Evolutionary conservation across 1,284 basidiomycete genomes (phyloP).

Genomic region (Schizophyllum amplum): DNA sequence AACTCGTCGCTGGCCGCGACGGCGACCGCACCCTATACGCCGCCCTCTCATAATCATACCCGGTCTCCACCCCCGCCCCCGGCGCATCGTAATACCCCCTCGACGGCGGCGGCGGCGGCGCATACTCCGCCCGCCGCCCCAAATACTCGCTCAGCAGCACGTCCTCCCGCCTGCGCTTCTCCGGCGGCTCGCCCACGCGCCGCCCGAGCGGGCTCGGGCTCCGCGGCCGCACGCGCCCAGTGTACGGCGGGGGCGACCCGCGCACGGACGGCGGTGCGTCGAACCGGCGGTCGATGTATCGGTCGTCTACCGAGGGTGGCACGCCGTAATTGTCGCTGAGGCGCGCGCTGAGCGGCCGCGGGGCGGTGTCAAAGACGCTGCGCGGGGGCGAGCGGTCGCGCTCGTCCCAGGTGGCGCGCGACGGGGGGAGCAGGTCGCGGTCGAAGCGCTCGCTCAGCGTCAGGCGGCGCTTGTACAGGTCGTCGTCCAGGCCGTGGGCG

Average conservation of each 20-base stretch:
- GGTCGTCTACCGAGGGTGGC: neutral
- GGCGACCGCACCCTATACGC: neutral
- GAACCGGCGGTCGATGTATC: neutral
- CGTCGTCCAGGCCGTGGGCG: neutral
- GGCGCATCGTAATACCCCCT: neutral
- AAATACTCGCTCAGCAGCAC: neutral
- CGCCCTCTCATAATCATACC: neutral
- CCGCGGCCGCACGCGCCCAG: neutral
- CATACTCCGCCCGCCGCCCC: neutral
- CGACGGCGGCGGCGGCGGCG: too few species aligned
- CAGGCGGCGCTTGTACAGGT: neutral
- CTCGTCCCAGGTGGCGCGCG: neutral
- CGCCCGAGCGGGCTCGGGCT: neutral
- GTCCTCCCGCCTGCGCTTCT: neutral
- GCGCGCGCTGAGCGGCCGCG: neutral
- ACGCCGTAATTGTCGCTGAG: neutral
- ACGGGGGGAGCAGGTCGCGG: neutral
- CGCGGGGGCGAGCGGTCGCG: neutral
- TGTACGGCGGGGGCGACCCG: neutral
- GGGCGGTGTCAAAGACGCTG: neutral
- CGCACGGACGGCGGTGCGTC: neutral
- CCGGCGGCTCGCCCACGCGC: neutral
- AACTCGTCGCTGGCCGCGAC: neutral
- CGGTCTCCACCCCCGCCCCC: neutral
- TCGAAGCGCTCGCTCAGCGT: neutral